Base-by-base conservation (phyloP, 306 rosid species). In the Prosopis cineraria region DNA sequence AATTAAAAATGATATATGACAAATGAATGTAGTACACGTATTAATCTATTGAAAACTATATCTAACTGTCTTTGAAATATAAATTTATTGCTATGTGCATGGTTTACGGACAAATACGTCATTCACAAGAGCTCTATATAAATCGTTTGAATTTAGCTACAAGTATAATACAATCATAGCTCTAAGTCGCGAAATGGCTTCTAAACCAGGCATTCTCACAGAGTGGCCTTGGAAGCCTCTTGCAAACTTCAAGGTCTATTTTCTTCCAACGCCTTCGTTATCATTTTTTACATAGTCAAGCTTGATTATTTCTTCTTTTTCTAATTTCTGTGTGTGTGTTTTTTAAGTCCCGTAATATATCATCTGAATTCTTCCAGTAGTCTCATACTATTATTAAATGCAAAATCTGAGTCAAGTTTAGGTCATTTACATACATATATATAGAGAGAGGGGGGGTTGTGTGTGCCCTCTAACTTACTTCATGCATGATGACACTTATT, bases 171-270 rank as follows among this genome's bases (percentile, higher is more conserved):
- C 68, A 0, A 14, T 2, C 30, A 31, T 10, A 22, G 20, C n/a
- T 16, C 20, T 24, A 34, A 5, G 24, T 10, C 58, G 45, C 10
- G 31, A 24, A 1, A 89, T 89, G 93, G 93, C 93, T 48, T 78
- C 93, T 25, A 84, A 63, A 67, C 93, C 90, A 11, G 93, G 93
- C 68, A 80, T 87, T 48, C 87, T 89, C n/a, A 78, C 90, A 11
- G 82, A 89, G 17, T 89, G 89, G 93, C 93, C 93, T 2, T 89
- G 90, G 93, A 89, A 82, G 71, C 81, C 83, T 33, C 86, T 89
- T 0, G 89, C 90, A 11, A 80, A 20, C 68, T 82, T 68, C 77
- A 89, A 89, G 92, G 92, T 86, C 74, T 67, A 67, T 20, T 50
- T 50, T 1, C 56, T 19, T 9, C 3, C 3, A n/a, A n/a, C 29